Conservation (phyloP, 176 grass and related monocot genomes). For the Urochloa ruziziensis region DNA sequence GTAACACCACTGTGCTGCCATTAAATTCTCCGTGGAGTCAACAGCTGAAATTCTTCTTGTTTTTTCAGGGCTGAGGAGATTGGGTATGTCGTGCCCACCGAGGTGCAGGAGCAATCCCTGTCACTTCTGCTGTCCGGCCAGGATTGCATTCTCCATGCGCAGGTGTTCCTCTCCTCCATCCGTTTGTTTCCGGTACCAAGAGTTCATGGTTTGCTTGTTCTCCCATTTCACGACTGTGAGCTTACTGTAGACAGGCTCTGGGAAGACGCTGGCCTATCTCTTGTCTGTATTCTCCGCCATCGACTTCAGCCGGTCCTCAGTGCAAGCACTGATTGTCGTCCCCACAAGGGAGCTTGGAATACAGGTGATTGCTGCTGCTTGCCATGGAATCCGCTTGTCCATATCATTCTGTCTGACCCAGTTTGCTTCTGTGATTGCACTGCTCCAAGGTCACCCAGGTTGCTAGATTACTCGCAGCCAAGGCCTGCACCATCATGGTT, state of each 20-base stretch:
- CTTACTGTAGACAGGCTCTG: constrained; percentile 84
- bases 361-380: constrained; percentile 51
- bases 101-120: constrained; percentile 79
- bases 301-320: constrained; percentile 65
- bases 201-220: neutral
- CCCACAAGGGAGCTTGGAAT: constrained; percentile 95
- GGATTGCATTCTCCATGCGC: constrained; percentile 91
- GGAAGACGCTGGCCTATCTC: constrained; percentile 94
- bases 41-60: too few relatives aligned
- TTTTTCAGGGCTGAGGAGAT: constrained; percentile 74
- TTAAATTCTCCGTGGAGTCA: too few relatives aligned
- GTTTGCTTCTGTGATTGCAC: neutral
- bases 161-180: constrained; percentile 42
- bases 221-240: neutral
- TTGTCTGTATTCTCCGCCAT: constrained; percentile 69
- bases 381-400: neutral
- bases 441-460: constrained; percentile 79
- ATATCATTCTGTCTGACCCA: neutral
- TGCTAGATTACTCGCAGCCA: constrained; percentile 65
- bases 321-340: constrained; percentile 86
- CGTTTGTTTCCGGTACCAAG: neutral
- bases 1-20: too few relatives aligned
- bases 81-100: constrained; percentile 62
- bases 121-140: constrained; percentile 71
- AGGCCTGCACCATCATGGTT: constrained; percentile 80